A percentile compares a stretch with the other conserved stretches of the same genome.
These are phyloP conservation scores for Talaromyces sp. DNA, from an alignment of 2,329 filamentous ascomycete species.

Conservation along the genomic window DNA sequence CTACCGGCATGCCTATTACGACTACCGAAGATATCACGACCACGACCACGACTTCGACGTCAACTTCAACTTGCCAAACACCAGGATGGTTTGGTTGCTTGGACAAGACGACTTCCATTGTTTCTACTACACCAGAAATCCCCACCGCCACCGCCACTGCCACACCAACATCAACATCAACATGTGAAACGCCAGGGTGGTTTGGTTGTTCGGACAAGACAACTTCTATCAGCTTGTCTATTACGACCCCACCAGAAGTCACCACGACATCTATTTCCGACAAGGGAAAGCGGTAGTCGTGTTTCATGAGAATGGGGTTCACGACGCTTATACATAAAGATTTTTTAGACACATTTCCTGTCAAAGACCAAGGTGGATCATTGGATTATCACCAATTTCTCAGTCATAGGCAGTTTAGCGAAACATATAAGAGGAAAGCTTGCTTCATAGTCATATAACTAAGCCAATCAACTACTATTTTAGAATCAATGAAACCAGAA, in stretches of 20 bases:
- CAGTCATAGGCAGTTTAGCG: neutral
- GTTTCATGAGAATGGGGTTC: neutral
- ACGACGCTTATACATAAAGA: neutral
- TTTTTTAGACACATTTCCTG: neutral
- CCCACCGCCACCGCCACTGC: neutral
- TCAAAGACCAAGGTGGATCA: neutral
- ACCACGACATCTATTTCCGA: neutral
- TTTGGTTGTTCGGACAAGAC: neutral
- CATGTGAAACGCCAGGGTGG: neutral
- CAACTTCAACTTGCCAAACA: constrained; percentile 35
- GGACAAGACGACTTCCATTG: neutral
- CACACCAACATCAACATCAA: neutral
- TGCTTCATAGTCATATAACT: neutral
- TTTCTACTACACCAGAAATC: neutral
- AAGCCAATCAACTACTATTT: neutral
- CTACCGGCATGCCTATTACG: constrained; percentile 18
- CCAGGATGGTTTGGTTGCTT: constrained; percentile 42
- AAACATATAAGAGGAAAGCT: neutral
- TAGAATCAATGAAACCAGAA: neutral
- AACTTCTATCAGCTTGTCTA: neutral
- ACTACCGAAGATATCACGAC: constrained; percentile 31
- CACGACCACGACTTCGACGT: constrained; percentile 27
- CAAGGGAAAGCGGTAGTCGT: neutral
- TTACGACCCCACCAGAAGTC: neutral
- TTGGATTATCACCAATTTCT: neutral